Evolutionary conservation across 306 rosid species (phyloP), one percentile per base, ranked within the genome.

Genomic region (Parietaria judaica): DNA sequence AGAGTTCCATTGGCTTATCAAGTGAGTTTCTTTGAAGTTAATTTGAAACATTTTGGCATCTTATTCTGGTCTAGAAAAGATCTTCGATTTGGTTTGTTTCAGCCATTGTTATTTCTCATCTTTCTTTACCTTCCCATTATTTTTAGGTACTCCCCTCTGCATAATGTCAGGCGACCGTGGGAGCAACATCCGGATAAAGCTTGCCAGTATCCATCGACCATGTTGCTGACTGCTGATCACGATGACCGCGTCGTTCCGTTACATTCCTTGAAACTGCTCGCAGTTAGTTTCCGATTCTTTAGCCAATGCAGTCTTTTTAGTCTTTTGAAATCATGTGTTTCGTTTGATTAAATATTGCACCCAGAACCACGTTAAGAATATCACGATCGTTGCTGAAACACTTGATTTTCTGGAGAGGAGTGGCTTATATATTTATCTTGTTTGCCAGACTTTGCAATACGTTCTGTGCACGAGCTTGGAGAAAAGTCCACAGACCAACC

Each of bases 171-270:
- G 72, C 84, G 96, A 77, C 96, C 95, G 44, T 92, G 99, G 99
- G 96, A 86, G 51, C 76, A 73, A 38, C 63, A 67, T 69, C 50
- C 81, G 0, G 74, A 59, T 65, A 55, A 67, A 70, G 65, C 69
- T 72, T 38, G 63, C 60, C 99, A 88, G 80, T 92, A 92, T 72
- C 99, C 96, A 70, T 58, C 96, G 52, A 88, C 90, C 54, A 86
- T 92, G 95, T 64, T 92, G 61, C 67, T 92, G 84, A 92, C 99
- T 0, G 99, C 99, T 65, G 99, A 92, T 82, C 99, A 92, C 31
- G 99, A 92, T 68, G 98, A 92, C 60, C 92, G 98, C 55, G 98
- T 92, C 56, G 99, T 92, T 52, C 99, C 95, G 14, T 55, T 92
- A 67, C 95, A 92, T 79, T 82, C 96, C 0, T 76, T 86, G 79